phyloP scores from a whole-genome alignment of 2,329 filamentous ascomycete species.

The Fusarium mangiferae region DNA sequence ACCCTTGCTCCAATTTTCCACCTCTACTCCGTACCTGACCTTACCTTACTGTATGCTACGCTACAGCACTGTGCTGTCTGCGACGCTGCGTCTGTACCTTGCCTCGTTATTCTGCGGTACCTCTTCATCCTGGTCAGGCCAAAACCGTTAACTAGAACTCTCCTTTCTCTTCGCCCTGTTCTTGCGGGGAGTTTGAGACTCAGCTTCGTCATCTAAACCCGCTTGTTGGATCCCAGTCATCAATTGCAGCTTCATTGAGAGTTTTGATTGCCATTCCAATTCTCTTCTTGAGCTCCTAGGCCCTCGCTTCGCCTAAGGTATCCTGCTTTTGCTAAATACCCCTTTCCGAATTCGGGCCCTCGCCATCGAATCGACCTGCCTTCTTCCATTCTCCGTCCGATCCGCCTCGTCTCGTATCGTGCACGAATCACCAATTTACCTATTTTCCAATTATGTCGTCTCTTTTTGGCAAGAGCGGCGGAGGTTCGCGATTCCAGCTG shows the following conservation, averaged over 20 bases:
- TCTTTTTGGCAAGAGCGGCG: slow-evolving; percentile 44
- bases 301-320: slow-evolving; percentile 4
- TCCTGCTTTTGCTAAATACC: slow-evolving; percentile 7
- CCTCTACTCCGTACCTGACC: slow-evolving; percentile 3
- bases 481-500: slow-evolving; percentile 62
- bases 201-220: slow-evolving; percentile 41
- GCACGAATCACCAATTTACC: slow-evolving; percentile 18
- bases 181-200: slow-evolving; percentile 44
- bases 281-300: slow-evolving; percentile 12
- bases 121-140: slow-evolving; percentile 25
- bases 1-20: slow-evolving; percentile 43
- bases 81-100: background rate
- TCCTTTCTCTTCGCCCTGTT: slow-evolving; percentile 42
- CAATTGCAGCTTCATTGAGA: slow-evolving; percentile 16
- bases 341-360: slow-evolving; percentile 25
- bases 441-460: slow-evolving; percentile 45
- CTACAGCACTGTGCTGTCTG: background rate
- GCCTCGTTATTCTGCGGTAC: slow-evolving; percentile 12
- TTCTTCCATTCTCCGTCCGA: slow-evolving; percentile 11
- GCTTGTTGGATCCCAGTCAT: slow-evolving; percentile 27
- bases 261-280: slow-evolving; percentile 1
- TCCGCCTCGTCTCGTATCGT: slow-evolving; percentile 22
- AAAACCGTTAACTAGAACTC: slow-evolving; percentile 39
- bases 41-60: slow-evolving; percentile 29
- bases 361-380: slow-evolving; percentile 19